These are phyloP conservation scores for Lentinula raphanica DNA, from an alignment of 768 basidiomycete species.

Conservation along the genomic window DNA sequence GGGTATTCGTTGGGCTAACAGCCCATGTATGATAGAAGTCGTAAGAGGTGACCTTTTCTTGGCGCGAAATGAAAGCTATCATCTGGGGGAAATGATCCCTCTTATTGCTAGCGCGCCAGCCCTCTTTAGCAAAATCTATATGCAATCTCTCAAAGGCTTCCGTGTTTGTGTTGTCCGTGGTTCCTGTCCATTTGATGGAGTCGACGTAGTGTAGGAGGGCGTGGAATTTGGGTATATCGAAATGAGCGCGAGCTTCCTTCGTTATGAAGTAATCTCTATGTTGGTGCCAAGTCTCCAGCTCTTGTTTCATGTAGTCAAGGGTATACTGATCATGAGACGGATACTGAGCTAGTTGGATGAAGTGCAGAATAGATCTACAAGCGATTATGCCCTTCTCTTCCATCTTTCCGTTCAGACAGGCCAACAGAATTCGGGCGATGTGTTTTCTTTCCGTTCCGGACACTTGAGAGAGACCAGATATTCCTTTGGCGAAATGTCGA, in stretches of 20 bases:
- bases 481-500: conserved; percentile 10
- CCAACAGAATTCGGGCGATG: conserved; percentile 22
- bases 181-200: conserved; percentile 6
- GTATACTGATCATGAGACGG: too few relatives aligned
- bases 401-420: conserved; percentile 17
- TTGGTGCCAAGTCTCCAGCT: too few relatives aligned
- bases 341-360: conserved; percentile 6
- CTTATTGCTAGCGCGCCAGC: conserved; percentile 18
- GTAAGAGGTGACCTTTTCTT: background rate
- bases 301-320: too few relatives aligned
- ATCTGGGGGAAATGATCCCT: conserved; percentile 20
- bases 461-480: conserved; percentile 15
- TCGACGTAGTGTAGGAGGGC: too few relatives aligned
- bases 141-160: conserved; percentile 21
- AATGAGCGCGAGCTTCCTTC: too few relatives aligned
- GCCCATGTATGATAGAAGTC: background rate
- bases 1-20: too few relatives aligned
- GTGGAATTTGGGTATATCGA: too few relatives aligned
- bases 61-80: background rate
- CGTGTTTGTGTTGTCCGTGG: conserved; percentile 20
- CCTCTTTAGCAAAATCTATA: conserved; percentile 17
- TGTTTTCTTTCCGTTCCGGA: conserved; percentile 5
- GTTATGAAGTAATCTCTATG: too few relatives aligned
- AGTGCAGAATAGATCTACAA: conserved; percentile 29
- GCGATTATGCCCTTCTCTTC: too few relatives aligned